Evolutionary conservation across 768 basidiomycete genomes (phyloP).

Genomic region (Boletus pseudopeckii): DNA sequence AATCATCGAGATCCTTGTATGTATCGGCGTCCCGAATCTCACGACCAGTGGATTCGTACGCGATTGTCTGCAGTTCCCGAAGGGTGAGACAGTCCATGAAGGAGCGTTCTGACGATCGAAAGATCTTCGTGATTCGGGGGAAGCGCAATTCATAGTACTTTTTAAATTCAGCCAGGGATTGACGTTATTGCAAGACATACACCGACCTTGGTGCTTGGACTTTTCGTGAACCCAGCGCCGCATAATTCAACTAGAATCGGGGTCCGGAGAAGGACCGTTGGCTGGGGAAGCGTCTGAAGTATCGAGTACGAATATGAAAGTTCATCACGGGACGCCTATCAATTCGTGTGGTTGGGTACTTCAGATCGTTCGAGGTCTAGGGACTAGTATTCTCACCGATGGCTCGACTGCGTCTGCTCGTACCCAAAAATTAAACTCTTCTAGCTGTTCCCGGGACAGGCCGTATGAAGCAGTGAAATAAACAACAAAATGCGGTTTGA

Average conservation of each 20-base stretch:
- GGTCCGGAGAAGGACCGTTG: conserved; percentile 51
- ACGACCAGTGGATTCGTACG: conserved; percentile 50
- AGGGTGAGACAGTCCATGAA: conserved; percentile 58
- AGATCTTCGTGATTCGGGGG: conserved; percentile 72
- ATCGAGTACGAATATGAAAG: conserved; percentile 59
- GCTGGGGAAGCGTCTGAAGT: conserved; percentile 45
- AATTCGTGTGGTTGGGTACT: not conserved
- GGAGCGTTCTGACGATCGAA: conserved; percentile 56
- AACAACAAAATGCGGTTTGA: conserved; percentile 61
- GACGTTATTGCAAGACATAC: not conserved
- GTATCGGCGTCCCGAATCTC: conserved; percentile 36
- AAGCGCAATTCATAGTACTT: conserved; percentile 85
- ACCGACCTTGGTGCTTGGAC: conserved; percentile 53
- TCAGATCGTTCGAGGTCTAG: not conserved
- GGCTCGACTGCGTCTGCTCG: conserved; percentile 26
- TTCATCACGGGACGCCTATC: conserved; percentile 9
- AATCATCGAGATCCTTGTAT: conserved; percentile 51
- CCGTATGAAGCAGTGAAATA: conserved; percentile 82
- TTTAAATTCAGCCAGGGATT: not conserved
- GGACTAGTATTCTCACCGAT: conserved; percentile 11
- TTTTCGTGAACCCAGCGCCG: conserved; percentile 81
- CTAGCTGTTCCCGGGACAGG: conserved; percentile 59
- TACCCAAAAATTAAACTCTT: conserved; percentile 68
- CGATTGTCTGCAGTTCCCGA: conserved; percentile 50
- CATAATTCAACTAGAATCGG: conserved; percentile 72